These are phyloP conservation scores for Suillus occidentalis DNA, from an alignment of 768 basidiomycete genomes.

Conservation along the genomic window DNA sequence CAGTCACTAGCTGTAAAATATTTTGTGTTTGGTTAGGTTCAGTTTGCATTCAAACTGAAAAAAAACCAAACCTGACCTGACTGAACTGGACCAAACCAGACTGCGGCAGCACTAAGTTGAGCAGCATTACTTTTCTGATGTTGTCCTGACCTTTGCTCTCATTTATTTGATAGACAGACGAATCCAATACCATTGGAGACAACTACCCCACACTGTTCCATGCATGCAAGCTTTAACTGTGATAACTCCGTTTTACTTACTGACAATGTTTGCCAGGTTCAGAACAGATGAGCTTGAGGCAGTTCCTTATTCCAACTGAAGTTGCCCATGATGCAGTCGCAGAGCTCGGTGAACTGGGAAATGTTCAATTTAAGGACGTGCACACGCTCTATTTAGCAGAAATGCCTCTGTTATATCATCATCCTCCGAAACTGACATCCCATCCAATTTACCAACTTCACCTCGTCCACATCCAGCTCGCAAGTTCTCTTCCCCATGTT, in stretches of 20 bases:
- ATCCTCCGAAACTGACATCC: too few species aligned
- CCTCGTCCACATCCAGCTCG: too few species aligned
- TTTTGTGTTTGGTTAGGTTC: neutral
- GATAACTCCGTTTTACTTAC: neutral
- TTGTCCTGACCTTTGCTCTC: neutral
- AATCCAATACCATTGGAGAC: constrained; percentile 54
- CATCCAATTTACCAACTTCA: too few species aligned
- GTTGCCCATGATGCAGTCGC: constrained; percentile 96
- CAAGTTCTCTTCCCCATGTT: too few species aligned
- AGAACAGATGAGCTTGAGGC: constrained; percentile 97
- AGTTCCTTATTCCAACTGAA: constrained; percentile 96
- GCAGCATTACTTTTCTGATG: neutral
- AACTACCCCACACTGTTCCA: constrained; percentile 86
- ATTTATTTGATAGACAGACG: neutral
- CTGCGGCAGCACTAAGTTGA: too few species aligned
- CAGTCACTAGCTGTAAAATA: neutral
- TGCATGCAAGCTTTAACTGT: constrained; percentile 30
- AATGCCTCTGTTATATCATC: too few species aligned
- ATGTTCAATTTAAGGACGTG: constrained; percentile 98
- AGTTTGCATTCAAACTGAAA: neutral
- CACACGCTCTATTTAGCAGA: constrained; percentile 31
- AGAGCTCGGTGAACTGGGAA: constrained; percentile 91
- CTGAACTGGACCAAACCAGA: too few species aligned
- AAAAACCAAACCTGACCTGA: neutral
- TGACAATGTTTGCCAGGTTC: constrained; percentile 58